Percentiles rank a stretch among this genome's conserved stretches.
Conservation (phyloP, 495 filamentous ascomycete species). For the Pseudoneurospora amorphoporcata region DNA sequence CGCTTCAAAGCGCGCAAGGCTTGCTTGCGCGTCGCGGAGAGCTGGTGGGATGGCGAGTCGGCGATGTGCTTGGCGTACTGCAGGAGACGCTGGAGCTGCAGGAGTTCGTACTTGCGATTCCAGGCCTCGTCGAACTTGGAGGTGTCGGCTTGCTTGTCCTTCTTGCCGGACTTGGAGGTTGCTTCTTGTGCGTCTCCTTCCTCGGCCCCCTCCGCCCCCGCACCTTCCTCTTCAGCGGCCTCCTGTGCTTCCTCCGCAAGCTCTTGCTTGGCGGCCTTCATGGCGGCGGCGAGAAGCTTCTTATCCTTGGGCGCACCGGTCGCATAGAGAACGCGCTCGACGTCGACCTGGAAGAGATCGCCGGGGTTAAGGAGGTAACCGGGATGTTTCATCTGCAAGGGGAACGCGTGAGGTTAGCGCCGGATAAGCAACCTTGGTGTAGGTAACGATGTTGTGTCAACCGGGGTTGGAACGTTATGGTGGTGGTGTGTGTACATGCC, state of each 20-base stretch:
- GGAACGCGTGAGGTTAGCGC: background rate
- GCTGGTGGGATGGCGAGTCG: background rate
- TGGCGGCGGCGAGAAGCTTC: constrained; percentile 1
- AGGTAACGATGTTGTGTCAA: background rate
- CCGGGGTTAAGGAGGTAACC: constrained; percentile 94
- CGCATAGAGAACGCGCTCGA: constrained; percentile 74
- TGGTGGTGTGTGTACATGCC: constrained; percentile 39
- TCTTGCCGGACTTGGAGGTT: constrained; percentile 1
- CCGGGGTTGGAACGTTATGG: background rate
- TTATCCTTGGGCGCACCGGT: constrained; percentile 52
- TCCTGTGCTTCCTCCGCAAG: constrained; percentile 15
- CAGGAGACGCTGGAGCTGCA: constrained; percentile 1
- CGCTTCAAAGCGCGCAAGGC: constrained; percentile 23
- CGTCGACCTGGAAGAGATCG: constrained; percentile 93
- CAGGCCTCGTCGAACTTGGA: constrained; percentile 9
- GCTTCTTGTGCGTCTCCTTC: constrained; percentile 16
- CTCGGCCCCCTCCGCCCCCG: constrained; percentile 10
- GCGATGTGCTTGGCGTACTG: constrained; percentile 20
- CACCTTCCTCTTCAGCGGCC: constrained; percentile 13
- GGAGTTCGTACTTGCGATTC: background rate
- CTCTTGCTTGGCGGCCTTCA: constrained; percentile 2
- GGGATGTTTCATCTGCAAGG: constrained; percentile 71
- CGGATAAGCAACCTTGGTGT: background rate
- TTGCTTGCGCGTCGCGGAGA: constrained; percentile 26
- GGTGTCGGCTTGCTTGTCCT: constrained; percentile 11